Conservation (phyloP, 805 yeast species). For the Myxozyma lipomycoides region DNA sequence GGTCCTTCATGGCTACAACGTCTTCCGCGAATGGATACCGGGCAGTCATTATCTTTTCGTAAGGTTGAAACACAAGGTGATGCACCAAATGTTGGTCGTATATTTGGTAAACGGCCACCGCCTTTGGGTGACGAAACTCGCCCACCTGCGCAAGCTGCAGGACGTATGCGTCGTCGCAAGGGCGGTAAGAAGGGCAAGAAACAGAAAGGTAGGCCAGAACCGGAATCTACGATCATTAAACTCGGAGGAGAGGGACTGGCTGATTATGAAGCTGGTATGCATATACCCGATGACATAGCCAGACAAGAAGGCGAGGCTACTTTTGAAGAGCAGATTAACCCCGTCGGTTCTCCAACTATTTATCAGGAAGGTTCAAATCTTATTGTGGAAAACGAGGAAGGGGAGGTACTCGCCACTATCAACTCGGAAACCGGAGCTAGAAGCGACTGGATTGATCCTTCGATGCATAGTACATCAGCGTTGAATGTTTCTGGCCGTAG, state of each 20-base stretch:
- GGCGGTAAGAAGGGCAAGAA: not conserved
- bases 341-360: constrained; percentile 37
- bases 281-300: constrained; percentile 6
- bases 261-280: constrained; percentile 17
- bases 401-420: constrained; percentile 60
- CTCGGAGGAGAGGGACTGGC: constrained; percentile 1
- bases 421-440: constrained; percentile 26
- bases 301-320: constrained; percentile 20
- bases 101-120: constrained; percentile 14
- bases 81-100: constrained; percentile 9
- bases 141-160: constrained; percentile 25
- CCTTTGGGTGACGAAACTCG: constrained; percentile 1
- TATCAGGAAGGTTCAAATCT: constrained; percentile 68
- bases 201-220: not conserved
- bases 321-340: constrained; percentile 20
- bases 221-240: not conserved
- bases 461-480: not conserved
- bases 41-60: constrained; percentile 75
- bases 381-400: constrained; percentile 76
- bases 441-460: constrained; percentile 11
- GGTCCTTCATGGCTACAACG: constrained; percentile 77
- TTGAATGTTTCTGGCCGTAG: constrained; percentile 16
- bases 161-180: constrained; percentile 13
- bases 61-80: constrained; percentile 66
- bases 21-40: constrained; percentile 72